phyloP scores from a whole-genome alignment of 495 filamentous ascomycete species.

The Talaromyces proteolyticus region DNA sequence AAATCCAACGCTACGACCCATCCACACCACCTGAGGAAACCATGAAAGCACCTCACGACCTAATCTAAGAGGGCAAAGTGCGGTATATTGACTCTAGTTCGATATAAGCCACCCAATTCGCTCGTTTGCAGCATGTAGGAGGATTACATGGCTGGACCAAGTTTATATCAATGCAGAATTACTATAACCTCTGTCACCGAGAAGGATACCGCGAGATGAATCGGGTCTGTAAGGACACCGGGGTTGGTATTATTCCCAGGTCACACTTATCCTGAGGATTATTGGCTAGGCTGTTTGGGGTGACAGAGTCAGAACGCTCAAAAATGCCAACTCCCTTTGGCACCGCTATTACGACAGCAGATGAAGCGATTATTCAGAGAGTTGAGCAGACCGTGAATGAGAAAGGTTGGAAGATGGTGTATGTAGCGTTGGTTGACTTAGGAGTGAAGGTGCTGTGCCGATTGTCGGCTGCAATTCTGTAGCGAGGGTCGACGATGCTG shows the following conservation, averaged over 20 bases:
- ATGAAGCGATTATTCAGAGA: conserved; percentile 54
- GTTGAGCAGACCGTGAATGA: conserved; percentile 65
- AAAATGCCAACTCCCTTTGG: conserved; percentile 41
- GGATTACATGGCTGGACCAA: conserved; percentile 37
- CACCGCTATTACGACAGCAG: conserved; percentile 35
- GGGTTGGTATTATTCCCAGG: conserved; percentile 57
- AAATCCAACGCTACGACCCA: conserved; percentile 52
- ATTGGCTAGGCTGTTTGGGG: conserved; percentile 42
- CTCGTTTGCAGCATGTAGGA: conserved; percentile 33
- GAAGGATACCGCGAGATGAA: conserved; percentile 71
- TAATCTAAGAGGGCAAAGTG: conserved; percentile 59
- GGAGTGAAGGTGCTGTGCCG: conserved; percentile 48
- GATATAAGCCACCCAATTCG: conserved; percentile 39
- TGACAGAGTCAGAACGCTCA: conserved; percentile 39
- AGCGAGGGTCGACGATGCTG: conserved; percentile 58
- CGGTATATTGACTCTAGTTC: conserved; percentile 17
- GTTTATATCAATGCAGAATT: conserved; percentile 45
- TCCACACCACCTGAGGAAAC: conserved; percentile 60
- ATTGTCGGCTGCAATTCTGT: conserved; percentile 60
- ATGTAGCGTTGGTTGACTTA: conserved; percentile 66
- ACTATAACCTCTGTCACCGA: conserved; percentile 48
- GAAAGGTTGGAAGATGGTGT: conserved; percentile 54
- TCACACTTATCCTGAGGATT: too few species aligned
- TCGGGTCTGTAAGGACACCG: conserved; percentile 57
- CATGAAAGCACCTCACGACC: conserved; percentile 67